Conservation (phyloP, 306 rosid species). For the Astragalus glycyphyllos region DNA sequence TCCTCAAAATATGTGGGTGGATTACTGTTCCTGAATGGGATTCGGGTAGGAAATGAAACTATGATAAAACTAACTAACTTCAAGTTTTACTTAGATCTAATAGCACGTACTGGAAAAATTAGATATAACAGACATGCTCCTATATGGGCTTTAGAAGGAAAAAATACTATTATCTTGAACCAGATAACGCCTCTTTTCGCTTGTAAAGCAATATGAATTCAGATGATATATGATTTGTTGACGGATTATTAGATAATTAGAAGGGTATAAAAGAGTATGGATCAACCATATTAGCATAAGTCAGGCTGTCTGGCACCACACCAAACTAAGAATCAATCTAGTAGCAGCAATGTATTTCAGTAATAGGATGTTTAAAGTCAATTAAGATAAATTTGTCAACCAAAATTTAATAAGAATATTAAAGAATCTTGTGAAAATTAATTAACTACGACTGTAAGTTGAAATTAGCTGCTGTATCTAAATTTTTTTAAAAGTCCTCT, state of each 20-base stretch:
- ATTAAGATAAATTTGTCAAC: not conserved
- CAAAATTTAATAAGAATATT: not conserved
- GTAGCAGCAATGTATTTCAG: not conserved
- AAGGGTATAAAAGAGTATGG: not conserved
- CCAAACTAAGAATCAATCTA: not conserved
- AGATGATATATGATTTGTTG: not conserved
- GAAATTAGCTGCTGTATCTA: not conserved
- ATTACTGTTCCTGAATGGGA: too few species aligned
- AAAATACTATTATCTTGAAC: not conserved
- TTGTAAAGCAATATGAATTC: not conserved
- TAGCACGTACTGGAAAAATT: too few species aligned
- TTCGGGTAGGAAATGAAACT: too few species aligned
- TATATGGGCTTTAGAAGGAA: too few species aligned
- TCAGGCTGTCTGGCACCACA: not conserved
- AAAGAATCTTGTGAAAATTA: not conserved
- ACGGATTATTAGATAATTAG: not conserved
- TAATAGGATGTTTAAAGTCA: constrained; percentile 7
- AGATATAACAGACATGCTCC: not conserved
- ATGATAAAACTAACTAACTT: too few species aligned
- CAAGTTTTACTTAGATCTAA: too few species aligned
- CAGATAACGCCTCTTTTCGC: not conserved
- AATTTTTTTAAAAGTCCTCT: not conserved
- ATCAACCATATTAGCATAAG: not conserved
- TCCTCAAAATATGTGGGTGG: too few species aligned
- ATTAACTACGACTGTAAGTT: not conserved